Evolutionary conservation across 352 stramenopile genomes (phyloP), one percentile per base, ranked within the genome.

Genomic region (Globisporangium middletonii): DNA sequence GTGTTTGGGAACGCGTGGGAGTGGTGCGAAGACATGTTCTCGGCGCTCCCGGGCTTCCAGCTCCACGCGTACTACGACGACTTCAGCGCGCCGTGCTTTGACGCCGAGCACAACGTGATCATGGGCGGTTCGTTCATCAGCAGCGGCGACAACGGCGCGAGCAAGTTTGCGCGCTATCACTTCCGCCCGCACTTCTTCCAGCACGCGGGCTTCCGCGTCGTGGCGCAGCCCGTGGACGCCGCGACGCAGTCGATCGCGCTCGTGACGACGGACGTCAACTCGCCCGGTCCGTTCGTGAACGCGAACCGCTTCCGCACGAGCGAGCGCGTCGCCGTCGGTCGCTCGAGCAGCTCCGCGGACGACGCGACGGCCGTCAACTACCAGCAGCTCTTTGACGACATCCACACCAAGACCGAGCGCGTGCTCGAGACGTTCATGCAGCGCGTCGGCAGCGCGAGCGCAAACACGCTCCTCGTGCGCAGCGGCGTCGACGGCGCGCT

Each of bases 111-210:
- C 75, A 84, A 95, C 41, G 81, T 98, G 60, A 98, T 99, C 77
- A 89, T 98, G 64, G 96, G 96, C 46, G 95, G 96, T 19, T 98
- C 89, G 37, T 98, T 98, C 66, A 95, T 96, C 43, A 97, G 86
- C 70, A 97, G 78, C 27, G 96, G 95, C 38, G 94, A 98, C 69
- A 97, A 98, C 62, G 83, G 83, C 41, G 92, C 89, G 49, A 98
- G 89, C 62, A 94, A 98, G 60, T 98, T 97, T 65, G 87, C 89
- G 23, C 92, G 96, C 26, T 99, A 97, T 69, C 95, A 98, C 62
- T 98, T 99, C 70, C 87, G 96, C 8, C 94, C 94, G 16, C 96
- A 99, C 71, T 99, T 98, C 63, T 94, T 98, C 69, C 95, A 99
- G 73, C 94, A 98, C 71, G 95, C 94, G 15, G 89, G 94, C 30